Evolutionary conservation across 2,329 filamentous ascomycete genomes (phyloP), one percentile per base, ranked within the genome.

Genomic region (Alternaria gaisen): DNA sequence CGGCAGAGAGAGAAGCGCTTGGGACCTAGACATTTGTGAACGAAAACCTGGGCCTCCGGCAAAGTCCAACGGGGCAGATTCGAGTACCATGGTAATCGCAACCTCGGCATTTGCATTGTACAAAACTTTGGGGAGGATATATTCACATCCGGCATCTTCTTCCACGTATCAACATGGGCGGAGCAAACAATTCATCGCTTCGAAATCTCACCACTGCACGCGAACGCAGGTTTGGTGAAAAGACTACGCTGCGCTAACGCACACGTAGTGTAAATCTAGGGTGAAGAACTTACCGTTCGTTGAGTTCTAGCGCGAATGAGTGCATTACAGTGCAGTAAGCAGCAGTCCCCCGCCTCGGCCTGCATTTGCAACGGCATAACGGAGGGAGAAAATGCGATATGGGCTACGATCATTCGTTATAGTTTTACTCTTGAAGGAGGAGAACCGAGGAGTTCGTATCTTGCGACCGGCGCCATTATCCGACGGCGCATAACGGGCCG

Each of bases 231-330:
- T 48, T 51, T 51, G 40, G 30, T 53, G 30, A 16, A 53, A 30
- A 44, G 40, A 44, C 38, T 44, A 50, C 48, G 42, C 48, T 53
- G 44, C 54, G 40, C 43, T 61, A 53, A 48, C 42, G 42, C 34
- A 53, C 20, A 11, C 42, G 41, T 32, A 51, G 48, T 53, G 22
- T 32, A n/a, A 36, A 5, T 32, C 10, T 24, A 20, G 32, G 46
- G 30, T 50, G 46, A 38, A 36, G 34, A 34, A 41, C n/a, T 22
- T 52, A 11, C n/a, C 22, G 36, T 52, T 52, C 36, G 24, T 41
- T 52, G 34, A 18, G 36, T 52, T 38, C 36, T 41, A 38, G 50
- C 36, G 36, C 8, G 34, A 41, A 30, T 36, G 50, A 52, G 11
- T 41, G 36, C 36, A 52, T 41, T 26, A 12, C 36, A 26, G 11